Conservation (phyloP, 1,284 basidiomycete genomes). For the Leucoagaricus sp. region DNA sequence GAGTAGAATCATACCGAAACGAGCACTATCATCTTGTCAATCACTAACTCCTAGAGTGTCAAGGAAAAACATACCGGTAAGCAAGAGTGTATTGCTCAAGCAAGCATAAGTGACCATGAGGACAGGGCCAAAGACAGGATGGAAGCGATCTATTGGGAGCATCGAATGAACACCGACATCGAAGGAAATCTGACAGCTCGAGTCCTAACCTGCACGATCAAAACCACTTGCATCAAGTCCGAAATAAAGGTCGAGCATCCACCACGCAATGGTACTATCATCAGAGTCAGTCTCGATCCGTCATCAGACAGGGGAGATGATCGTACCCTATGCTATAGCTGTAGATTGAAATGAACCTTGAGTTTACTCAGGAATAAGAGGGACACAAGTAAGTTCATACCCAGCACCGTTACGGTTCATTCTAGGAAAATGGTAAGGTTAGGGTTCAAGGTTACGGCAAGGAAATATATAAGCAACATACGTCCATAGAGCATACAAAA, state of each 20-base stretch:
- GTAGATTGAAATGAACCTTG: neutral
- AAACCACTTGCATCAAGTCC: constrained; percentile 89
- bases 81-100: constrained; percentile 82
- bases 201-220: no score
- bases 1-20: constrained; percentile 64
- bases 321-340: constrained; percentile 50
- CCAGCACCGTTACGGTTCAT: constrained; percentile 58
- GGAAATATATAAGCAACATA: constrained; percentile 41
- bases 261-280: constrained; percentile 76
- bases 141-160: constrained; percentile 60
- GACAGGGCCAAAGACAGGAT: constrained; percentile 82
- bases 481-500: constrained; percentile 91
- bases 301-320: constrained; percentile 1
- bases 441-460: constrained; percentile 5
- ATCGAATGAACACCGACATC: neutral
- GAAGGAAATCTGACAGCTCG: no score
- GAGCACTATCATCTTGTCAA: constrained; percentile 49
- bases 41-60: neutral
- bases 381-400: constrained; percentile 34
- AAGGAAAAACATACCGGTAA: constrained; percentile 59
- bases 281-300: neutral
- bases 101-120: constrained; percentile 88
- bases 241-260: constrained; percentile 89
- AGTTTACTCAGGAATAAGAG: neutral
- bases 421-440: constrained; percentile 35